phyloP scores from a whole-genome alignment of 352 stramenopile genomes.

The Pythium vanterpoolii region DNA sequence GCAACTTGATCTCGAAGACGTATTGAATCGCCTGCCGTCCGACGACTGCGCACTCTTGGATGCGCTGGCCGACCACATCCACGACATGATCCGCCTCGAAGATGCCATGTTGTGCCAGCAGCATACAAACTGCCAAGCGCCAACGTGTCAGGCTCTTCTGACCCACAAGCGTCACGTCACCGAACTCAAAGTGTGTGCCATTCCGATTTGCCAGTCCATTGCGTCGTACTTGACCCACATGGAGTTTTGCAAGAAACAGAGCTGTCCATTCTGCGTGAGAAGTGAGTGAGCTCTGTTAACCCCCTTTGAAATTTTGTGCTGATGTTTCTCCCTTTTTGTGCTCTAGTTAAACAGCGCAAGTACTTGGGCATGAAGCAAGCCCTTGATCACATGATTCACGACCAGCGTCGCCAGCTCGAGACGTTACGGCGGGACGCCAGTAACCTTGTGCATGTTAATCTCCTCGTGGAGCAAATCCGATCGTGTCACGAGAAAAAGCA shows the following conservation, averaged over 20 bases:
- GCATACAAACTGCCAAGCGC: constrained; percentile 27
- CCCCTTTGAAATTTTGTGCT: background rate
- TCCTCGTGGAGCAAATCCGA: constrained; percentile 27
- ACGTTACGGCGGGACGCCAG: constrained; percentile 7
- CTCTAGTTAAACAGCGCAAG: constrained; percentile 21
- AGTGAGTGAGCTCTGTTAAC: constrained; percentile 17
- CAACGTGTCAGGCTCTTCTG: constrained; percentile 18
- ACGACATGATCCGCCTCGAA: constrained; percentile 29
- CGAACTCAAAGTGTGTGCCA: constrained; percentile 20
- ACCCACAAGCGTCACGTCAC: constrained; percentile 22
- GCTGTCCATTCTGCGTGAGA: constrained; percentile 38
- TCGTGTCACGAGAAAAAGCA: constrained; percentile 26
- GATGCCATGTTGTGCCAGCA: constrained; percentile 28
- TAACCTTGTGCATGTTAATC: constrained; percentile 17
- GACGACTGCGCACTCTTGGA: constrained; percentile 27
- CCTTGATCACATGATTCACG: constrained; percentile 18
- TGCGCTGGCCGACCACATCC: constrained; percentile 33
- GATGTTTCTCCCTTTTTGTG: background rate
- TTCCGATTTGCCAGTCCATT: constrained; percentile 23
- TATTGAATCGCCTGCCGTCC: constrained; percentile 24
- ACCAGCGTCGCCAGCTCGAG: constrained; percentile 19
- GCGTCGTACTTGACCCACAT: constrained; percentile 29
- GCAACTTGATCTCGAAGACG: constrained; percentile 24
- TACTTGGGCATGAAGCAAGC: constrained; percentile 23
- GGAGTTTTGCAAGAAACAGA: constrained; percentile 11